Conservation (phyloP, 1,139 yeast genomes). For the Diutina scorzettiae region DNA sequence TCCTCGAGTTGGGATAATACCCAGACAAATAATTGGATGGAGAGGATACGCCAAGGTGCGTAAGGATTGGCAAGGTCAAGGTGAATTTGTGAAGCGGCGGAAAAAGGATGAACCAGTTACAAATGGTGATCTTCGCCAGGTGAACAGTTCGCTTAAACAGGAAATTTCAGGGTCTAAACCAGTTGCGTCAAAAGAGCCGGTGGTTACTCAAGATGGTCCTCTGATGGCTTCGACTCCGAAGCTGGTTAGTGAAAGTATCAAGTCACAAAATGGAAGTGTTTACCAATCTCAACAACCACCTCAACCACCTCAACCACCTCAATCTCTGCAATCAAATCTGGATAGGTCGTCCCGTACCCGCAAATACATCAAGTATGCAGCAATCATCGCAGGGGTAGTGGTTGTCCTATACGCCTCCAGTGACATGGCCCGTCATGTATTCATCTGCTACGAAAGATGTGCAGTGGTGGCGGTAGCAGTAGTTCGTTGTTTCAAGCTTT, state of each 20-base stretch:
- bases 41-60: conserved; percentile 2
- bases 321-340: background rate
- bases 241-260: too few species aligned
- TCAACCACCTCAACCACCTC: background rate
- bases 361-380: conserved; percentile 17
- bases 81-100: conserved; percentile 2
- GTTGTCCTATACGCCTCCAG: conserved; percentile 22
- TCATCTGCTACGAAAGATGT: conserved; percentile 40
- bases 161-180: too few species aligned
- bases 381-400: conserved; percentile 19
- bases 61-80: background rate
- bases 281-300: background rate
- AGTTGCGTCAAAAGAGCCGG: too few species aligned
- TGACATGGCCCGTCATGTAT: conserved; percentile 20
- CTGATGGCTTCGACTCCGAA: too few species aligned
- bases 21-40: too few species aligned
- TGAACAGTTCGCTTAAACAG: too few species aligned
- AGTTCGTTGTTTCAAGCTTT: conserved; percentile 47
- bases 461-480: conserved; percentile 58
- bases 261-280: too few species aligned
- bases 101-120: too few species aligned
- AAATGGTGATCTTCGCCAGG: too few species aligned
- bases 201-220: too few species aligned
- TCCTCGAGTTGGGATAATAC: too few species aligned
- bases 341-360: background rate